Evolutionary conservation across 345 rosid genomes (phyloP), one percentile per base, ranked within the genome.

Genomic region (Moricandia arvensis): DNA sequence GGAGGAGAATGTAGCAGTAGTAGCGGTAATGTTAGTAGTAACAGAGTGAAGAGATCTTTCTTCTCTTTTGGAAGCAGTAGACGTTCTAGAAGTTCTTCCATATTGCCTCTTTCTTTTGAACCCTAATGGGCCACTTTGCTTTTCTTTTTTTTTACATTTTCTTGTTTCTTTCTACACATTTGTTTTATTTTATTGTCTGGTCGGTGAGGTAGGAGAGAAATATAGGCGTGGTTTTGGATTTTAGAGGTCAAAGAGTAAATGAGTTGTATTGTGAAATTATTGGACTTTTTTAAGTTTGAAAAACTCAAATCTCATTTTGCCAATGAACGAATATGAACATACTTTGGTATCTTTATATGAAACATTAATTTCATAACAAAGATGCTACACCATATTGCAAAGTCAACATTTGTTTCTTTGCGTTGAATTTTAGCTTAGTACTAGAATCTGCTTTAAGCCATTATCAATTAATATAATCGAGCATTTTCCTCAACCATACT

Each of bases 61-160:
- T 93, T 93, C 80, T 82, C 92, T 33, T 93, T 88, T 79, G 89
- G 95, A 17, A 83, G 87, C 33, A 85, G 83, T 57, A 85, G 87
- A 76, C 84, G 81, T 60, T 85, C 91, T 34, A 88, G 81, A 84
- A 93, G 80, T 80, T 80, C 96, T 73, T 80, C 93, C 27, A 66
- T 88, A 62, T 78, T 86, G 64, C 91, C 98, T 37, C 71, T 87
- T 62, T 74, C 80, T 74, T 82, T 82, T 74, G 87, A 49, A 29
- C 83, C 93, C 71, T 86, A 79, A 75, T 37, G 58, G 24, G 17
- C 17, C 2, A 47, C 53, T 47, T 53, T 7, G 66, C 45, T 69
- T 9, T 13, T 54, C 24, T 31, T 6, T 33, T 73, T 24, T 0
- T n/a, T 35, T 27, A 13, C 51, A 5, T 51, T 6, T 59, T 47